phyloP scores from a whole-genome alignment of 2,329 filamentous ascomycete species.

The Hirsutella minnesotensis region DNA sequence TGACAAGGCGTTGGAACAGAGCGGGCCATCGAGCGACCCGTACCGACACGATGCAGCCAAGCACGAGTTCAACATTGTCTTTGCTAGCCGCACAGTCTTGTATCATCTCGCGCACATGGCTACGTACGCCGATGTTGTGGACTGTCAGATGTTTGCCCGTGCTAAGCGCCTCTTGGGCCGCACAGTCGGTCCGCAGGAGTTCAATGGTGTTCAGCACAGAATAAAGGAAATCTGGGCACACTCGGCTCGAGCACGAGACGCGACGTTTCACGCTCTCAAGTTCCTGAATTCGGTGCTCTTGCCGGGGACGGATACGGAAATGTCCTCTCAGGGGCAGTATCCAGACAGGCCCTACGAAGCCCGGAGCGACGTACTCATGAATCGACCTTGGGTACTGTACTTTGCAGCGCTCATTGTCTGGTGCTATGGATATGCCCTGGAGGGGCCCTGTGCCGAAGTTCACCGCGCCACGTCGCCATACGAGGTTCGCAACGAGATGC shows the following conservation, averaged over 20 bases:
- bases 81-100: constrained; percentile 78
- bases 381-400: constrained; percentile 91
- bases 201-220: constrained; percentile 64
- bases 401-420: constrained; percentile 87
- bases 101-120: constrained; percentile 96
- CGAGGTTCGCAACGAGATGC: constrained; percentile 68
- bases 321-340: constrained; percentile 2
- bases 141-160: constrained; percentile 90
- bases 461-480: constrained; percentile 44
- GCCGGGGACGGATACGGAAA: constrained; percentile 19
- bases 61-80: constrained; percentile 53
- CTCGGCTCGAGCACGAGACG: constrained; percentile 76
- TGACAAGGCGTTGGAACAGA: constrained; percentile 63
- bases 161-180: constrained; percentile 77
- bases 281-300: constrained; percentile 80
- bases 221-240: constrained; percentile 88
- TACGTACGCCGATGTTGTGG: constrained; percentile 94
- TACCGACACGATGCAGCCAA: constrained; percentile 44
- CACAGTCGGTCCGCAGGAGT: constrained; percentile 71
- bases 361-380: constrained; percentile 78
- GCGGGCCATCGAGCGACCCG: constrained; percentile 38
- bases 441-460: constrained; percentile 55
- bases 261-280: constrained; percentile 82
- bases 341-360: constrained; percentile 56
- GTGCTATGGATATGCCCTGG: constrained; percentile 86